Evolutionary conservation across 345 rosid genomes (phyloP).

Genomic region (Carallia brachiata): DNA sequence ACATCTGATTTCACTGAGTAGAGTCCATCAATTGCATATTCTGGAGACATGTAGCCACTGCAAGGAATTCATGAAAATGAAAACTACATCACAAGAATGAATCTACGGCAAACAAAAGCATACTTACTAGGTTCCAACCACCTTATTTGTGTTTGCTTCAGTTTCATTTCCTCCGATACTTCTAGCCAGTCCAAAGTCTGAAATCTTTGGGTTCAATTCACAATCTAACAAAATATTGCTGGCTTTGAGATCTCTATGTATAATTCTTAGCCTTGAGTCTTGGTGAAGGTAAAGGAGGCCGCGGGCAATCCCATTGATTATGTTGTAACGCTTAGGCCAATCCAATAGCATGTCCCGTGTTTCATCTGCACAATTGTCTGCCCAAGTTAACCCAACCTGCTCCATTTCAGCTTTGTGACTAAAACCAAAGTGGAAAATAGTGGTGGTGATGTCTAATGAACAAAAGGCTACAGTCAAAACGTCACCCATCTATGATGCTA

Average conservation of each 20-base stretch:
- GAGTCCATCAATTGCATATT: slow-evolving; percentile 11
- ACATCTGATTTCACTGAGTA: slow-evolving; percentile 15
- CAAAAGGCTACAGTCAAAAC: neutral
- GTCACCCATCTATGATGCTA: too few species aligned
- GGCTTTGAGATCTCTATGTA: neutral
- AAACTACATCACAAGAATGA: neutral
- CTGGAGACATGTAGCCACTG: slow-evolving; percentile 15
- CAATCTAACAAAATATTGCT: slow-evolving; percentile 6
- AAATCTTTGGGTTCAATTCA: slow-evolving; percentile 16
- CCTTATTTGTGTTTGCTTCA: slow-evolving; percentile 9
- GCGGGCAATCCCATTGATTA: slow-evolving; percentile 20
- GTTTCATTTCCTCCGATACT: slow-evolving; percentile 10
- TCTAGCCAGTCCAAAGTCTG: slow-evolving; percentile 17
- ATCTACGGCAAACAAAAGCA: neutral
- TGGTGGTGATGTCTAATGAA: neutral
- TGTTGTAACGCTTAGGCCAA: slow-evolving; percentile 8
- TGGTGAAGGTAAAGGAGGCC: slow-evolving; percentile 22
- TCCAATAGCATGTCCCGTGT: neutral
- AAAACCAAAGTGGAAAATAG: neutral
- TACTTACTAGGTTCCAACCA: slow-evolving; percentile 18
- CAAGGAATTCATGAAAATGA: neutral
- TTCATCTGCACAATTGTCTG: neutral
- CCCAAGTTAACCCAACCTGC: neutral
- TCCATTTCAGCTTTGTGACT: too few species aligned
- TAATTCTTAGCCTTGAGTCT: slow-evolving; percentile 21